Evolutionary conservation across 306 rosid species (phyloP), one percentile per base, ranked within the genome.

Genomic region (Corylus avellana): DNA sequence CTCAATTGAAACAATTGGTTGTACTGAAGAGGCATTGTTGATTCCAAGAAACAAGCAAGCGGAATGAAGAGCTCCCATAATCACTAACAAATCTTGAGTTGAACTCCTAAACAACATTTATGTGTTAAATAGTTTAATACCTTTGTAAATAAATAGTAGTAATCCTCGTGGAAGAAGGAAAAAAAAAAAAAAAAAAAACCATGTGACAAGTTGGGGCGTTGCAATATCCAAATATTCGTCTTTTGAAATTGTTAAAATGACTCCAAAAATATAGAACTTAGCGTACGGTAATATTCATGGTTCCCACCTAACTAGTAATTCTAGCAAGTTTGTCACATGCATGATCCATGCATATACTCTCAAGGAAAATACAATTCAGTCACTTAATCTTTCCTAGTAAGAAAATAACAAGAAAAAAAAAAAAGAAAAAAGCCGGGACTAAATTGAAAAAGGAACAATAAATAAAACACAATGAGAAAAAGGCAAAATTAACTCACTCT

Each of bases 1-100:
- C 87, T 90, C 98, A 75, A 92, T 94, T 35, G 98, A 94, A 88
- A 94, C 90, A 80, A 94, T 84, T 25, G 98, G 98, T 75, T 94
- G 98, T 29, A 94, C 98, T 32, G 97, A 90, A 75, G 98, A 85
- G 75, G 98, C 75, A 50, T 94, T 94, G 63, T 90, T 94, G 77
- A 92, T 89, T 42, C 98, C 98, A 71, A 94, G 90, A 86, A 92
- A 94, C 82, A 94, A 74, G 77, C 92, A 86, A 1, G 98, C 85
- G 12, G 97, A 13, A 77, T 90, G 92, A 27, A 94, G 90, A 79
- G 97, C 96, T 83, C 97, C 97, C 98, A 92, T 92, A 32, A 90
- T 84, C 80, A 84, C 85, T n/a, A 87, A 27, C 71, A 94, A 63
- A 46, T 92, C 89, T 83, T 88, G 90, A 72, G 92, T 74, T 67